A percentile compares a stretch with the other conserved stretches of the same genome.
Conservation (phyloP, 148 eudicot genomes). For the Fagopyrum esculentum region DNA sequence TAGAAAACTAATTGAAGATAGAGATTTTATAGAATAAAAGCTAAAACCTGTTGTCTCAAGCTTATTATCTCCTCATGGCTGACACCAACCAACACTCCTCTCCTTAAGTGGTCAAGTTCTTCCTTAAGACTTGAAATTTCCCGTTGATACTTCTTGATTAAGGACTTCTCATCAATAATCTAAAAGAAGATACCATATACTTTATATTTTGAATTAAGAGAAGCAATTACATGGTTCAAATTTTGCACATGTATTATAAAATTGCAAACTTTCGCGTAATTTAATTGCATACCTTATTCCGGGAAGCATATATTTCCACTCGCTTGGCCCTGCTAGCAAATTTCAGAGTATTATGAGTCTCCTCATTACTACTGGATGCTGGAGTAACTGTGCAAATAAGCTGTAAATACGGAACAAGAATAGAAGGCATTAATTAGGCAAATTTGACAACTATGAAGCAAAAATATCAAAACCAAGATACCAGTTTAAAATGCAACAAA, state of each 20-base stretch:
- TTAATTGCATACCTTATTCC: constrained; percentile 44
- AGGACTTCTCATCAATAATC: constrained; percentile 57
- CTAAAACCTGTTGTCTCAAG: constrained; percentile 31
- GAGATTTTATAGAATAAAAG: not conserved
- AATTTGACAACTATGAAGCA: constrained; percentile 7
- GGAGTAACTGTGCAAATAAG: constrained; percentile 87
- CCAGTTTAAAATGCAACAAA: not conserved
- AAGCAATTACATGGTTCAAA: not conserved
- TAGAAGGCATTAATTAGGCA: not conserved
- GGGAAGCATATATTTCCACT: constrained; percentile 73
- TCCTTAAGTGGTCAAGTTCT: constrained; percentile 47
- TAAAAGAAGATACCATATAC: constrained; percentile 11
- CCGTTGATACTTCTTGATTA: constrained; percentile 49
- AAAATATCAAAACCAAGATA: not conserved
- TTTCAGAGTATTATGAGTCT: constrained; percentile 78
- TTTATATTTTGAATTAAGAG: not conserved
- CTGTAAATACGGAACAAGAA: constrained; percentile 23
- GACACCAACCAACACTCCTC: constrained; percentile 45
- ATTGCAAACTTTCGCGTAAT: not conserved
- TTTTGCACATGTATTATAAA: not conserved
- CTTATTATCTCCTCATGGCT: constrained; percentile 46
- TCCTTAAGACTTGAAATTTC: constrained; percentile 43
- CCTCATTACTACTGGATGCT: constrained; percentile 72
- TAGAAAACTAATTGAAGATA: not conserved
- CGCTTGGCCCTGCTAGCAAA: constrained; percentile 71